These are phyloP conservation scores for Fusarium papillatum DNA, from an alignment of 2,329 filamentous ascomycete genomes.

Conservation along the genomic window DNA sequence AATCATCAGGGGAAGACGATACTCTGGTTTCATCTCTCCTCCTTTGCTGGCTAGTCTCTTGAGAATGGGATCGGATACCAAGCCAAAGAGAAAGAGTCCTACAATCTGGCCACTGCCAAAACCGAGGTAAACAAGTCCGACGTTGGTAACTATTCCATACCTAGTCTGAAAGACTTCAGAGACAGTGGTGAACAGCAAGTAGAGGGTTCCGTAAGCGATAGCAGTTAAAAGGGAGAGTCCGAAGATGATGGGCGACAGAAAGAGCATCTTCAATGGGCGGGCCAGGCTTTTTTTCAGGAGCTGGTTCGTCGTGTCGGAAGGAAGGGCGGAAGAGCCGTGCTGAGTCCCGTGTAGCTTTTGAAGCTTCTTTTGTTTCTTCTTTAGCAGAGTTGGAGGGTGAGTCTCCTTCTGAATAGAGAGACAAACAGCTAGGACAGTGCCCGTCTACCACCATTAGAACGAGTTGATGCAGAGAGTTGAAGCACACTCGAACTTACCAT, in stretches of 20 bases:
- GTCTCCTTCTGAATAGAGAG: neutral
- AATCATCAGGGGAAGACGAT: constrained; percentile 27
- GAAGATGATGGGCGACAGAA: constrained; percentile 58
- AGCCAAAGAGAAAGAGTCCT: constrained; percentile 8
- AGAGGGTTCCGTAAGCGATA: constrained; percentile 65
- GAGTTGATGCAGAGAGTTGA: no score
- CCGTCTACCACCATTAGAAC: neutral
- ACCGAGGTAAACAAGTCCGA: constrained; percentile 61
- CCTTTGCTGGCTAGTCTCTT: constrained; percentile 1
- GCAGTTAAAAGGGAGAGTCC: constrained; percentile 61
- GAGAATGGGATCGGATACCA: constrained; percentile 8
- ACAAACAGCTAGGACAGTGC: neutral
- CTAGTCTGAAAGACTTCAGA: constrained; percentile 57
- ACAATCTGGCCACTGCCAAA: constrained; percentile 51
- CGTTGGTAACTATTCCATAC: constrained; percentile 46
- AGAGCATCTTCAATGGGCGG: constrained; percentile 4
- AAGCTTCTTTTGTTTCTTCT: neutral
- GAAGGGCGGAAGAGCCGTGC: neutral
- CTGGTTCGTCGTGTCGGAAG: neutral
- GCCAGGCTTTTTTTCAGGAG: neutral
- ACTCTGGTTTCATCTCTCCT: constrained; percentile 24
- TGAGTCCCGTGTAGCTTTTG: neutral
- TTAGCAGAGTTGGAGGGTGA: neutral
- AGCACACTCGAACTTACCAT: neutral
- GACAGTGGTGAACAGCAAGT: constrained; percentile 66